Evolutionary conservation across 768 basidiomycete genomes (phyloP).

Genomic region (Dacryopinax primogenitus): DNA sequence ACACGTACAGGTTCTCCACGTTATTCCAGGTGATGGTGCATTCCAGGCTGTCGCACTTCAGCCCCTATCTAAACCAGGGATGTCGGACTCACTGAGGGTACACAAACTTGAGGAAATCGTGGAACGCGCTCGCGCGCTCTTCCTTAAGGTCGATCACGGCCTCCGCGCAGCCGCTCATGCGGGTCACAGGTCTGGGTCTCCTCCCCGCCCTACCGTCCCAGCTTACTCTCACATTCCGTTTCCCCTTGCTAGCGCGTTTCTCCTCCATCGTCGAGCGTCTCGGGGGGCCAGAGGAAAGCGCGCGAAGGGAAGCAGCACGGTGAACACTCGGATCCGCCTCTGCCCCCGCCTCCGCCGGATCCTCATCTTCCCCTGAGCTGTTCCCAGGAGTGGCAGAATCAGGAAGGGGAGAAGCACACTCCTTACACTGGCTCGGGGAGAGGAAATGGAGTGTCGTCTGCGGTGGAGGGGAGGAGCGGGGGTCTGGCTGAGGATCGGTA

Average conservation of each 20-base stretch:
- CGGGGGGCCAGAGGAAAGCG: background rate
- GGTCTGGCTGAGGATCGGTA: background rate
- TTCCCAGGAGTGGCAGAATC: conserved; percentile 24
- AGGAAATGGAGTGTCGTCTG: conserved; percentile 7
- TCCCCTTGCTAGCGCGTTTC: conserved; percentile 16
- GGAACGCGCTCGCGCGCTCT: conserved; percentile 78
- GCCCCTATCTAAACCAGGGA: background rate
- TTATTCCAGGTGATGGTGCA: conserved; percentile 92
- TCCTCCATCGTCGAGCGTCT: background rate
- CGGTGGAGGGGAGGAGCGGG: background rate
- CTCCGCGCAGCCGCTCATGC: conserved; percentile 31
- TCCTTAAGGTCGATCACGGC: conserved; percentile 84
- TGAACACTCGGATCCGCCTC: background rate
- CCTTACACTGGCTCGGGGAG: background rate
- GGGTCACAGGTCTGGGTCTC: background rate
- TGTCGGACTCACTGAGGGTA: conserved; percentile 67
- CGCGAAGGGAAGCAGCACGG: background rate
- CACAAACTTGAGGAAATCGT: conserved; percentile 85
- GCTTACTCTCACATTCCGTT: conserved; percentile 26
- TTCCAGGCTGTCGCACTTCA: conserved; percentile 43
- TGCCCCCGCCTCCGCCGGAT: no score
- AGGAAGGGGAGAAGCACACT: conserved; percentile 17
- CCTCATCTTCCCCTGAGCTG: conserved; percentile 15
- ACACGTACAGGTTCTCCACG: conserved; percentile 55
- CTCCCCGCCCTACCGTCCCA: conserved; percentile 10